phyloP scores from a whole-genome alignment of 495 filamentous ascomycete genomes.

The Pyrenopolyporus hunteri region DNA sequence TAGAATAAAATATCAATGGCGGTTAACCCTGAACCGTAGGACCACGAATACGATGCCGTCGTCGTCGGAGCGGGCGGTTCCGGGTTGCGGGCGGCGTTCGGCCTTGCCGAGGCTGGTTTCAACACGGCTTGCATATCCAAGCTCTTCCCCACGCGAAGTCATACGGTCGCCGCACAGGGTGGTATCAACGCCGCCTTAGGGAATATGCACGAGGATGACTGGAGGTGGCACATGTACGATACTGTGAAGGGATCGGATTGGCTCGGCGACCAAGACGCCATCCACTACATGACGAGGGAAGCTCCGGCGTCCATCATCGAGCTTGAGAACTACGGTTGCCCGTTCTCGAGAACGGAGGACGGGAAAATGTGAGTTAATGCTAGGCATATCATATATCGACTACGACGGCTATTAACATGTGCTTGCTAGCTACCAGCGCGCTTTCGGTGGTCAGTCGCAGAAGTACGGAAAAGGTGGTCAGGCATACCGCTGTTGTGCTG shows the following conservation, averaged over 20 bases:
- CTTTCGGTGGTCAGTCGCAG: slow-evolving; percentile 95
- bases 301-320: slow-evolving; percentile 91
- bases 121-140: slow-evolving; percentile 98
- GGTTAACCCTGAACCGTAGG: slow-evolving; percentile 48
- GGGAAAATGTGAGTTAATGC: slow-evolving; percentile 73
- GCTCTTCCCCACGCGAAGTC: slow-evolving; percentile 93
- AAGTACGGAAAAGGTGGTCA: slow-evolving; percentile 95
- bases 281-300: slow-evolving; percentile 99
- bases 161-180: slow-evolving; percentile 94
- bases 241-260: slow-evolving; percentile 98
- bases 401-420: slow-evolving; percentile 17
- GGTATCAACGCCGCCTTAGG: slow-evolving; percentile 96
- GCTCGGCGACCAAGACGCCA: slow-evolving; percentile 98
- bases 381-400: background rate
- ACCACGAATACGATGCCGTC: slow-evolving; percentile 76
- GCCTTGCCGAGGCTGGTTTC: slow-evolving; percentile 95
- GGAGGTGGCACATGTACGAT: slow-evolving; percentile 99
- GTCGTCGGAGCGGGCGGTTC: slow-evolving; percentile 95
- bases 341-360: slow-evolving; percentile 96
- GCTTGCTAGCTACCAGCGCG: slow-evolving; percentile 79
- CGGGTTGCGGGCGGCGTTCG: slow-evolving; percentile 93
- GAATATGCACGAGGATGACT: slow-evolving; percentile 89
- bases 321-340: slow-evolving; percentile 96
- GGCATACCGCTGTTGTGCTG: slow-evolving; percentile 94
- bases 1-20: slow-evolving; percentile 3